A percentile compares a stretch with the other conserved stretches of the same genome.
Conservation (phyloP, 2,329 filamentous ascomycete genomes). For the Pyrenophora seminiperda region DNA sequence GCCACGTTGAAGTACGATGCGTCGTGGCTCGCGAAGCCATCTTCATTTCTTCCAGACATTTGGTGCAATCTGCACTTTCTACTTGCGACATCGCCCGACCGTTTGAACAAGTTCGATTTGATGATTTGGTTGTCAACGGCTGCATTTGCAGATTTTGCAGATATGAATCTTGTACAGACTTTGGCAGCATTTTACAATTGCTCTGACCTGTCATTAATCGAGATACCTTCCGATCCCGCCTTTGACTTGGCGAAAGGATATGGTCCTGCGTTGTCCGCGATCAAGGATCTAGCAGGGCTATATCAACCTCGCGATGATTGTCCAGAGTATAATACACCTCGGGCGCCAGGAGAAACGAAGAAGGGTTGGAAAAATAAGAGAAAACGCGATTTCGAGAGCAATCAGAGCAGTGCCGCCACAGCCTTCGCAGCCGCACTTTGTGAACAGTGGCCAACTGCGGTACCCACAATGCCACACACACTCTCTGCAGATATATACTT, state of each 20-base stretch:
- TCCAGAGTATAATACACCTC: slow-evolving; percentile 22
- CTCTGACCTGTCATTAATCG: slow-evolving; percentile 8
- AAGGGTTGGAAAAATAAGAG: slow-evolving; percentile 15
- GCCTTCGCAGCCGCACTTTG: slow-evolving; percentile 19
- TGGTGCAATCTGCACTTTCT: slow-evolving; percentile 34
- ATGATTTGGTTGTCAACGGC: slow-evolving; percentile 35
- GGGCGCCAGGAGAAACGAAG: slow-evolving; percentile 15
- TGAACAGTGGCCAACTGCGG: slow-evolving; percentile 25
- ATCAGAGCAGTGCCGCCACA: slow-evolving; percentile 11
- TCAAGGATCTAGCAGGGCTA: neutral
- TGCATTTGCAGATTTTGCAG: slow-evolving; percentile 27
- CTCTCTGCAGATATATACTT: slow-evolving; percentile 23
- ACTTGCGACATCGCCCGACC: slow-evolving; percentile 5
- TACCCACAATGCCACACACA: slow-evolving; percentile 14
- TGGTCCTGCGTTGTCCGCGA: neutral
- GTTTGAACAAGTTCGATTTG: slow-evolving; percentile 21
- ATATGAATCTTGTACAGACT: slow-evolving; percentile 32
- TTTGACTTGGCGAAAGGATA: slow-evolving; percentile 23
- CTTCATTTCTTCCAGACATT: slow-evolving; percentile 7
- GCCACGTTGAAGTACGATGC: slow-evolving; percentile 25
- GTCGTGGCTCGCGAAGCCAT: slow-evolving; percentile 25
- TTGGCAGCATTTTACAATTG: slow-evolving; percentile 28
- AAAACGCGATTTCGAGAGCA: slow-evolving; percentile 3
- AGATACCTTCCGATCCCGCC: slow-evolving; percentile 6
- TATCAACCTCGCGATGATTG: slow-evolving; percentile 10